Conservation (phyloP, 805 yeast species). For the Torulaspora delbrueckii region DNA sequence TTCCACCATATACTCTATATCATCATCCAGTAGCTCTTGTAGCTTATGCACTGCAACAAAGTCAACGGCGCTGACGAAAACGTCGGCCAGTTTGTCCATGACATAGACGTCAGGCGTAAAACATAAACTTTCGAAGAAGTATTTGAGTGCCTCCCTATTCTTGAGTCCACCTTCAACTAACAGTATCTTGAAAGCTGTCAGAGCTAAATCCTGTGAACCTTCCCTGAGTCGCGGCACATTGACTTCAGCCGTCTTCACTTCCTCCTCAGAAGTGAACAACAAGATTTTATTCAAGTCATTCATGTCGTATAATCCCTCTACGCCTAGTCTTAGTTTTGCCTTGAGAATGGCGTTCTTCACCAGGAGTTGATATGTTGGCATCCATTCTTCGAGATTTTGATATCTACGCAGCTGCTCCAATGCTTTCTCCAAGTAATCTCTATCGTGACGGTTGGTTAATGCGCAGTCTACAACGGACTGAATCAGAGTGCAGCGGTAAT, state of each 20-base stretch:
- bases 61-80: conserved; percentile 52
- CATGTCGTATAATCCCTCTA: conserved; percentile 48
- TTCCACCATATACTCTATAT: conserved; percentile 40
- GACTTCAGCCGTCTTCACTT: conserved; percentile 34
- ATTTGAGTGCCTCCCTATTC: conserved; percentile 53
- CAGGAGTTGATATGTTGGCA: conserved; percentile 56
- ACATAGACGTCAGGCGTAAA: conserved; percentile 54
- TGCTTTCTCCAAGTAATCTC: conserved; percentile 43
- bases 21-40: conserved; percentile 59
- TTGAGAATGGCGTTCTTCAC: conserved; percentile 47
- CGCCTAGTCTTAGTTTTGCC: conserved; percentile 60
- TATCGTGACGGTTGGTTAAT: conserved; percentile 33
- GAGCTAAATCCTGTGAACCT: conserved; percentile 46
- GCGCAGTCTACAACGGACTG: conserved; percentile 45
- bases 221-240: conserved; percentile 21
- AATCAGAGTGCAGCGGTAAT: conserved; percentile 57
- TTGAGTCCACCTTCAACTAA: conserved; percentile 73
- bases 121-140: conserved; percentile 53
- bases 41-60: conserved; percentile 63
- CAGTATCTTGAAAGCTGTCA: conserved; percentile 66
- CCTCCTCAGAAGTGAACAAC: conserved; percentile 44
- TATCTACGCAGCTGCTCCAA: conserved; percentile 67
- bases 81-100: conserved; percentile 44
- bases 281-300: conserved; percentile 47
- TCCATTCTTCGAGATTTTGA: conserved; percentile 78